Evolutionary conservation across 192 early-diverging fungal genomes (phyloP).

Genomic region (Obelidium mucronatum): DNA sequence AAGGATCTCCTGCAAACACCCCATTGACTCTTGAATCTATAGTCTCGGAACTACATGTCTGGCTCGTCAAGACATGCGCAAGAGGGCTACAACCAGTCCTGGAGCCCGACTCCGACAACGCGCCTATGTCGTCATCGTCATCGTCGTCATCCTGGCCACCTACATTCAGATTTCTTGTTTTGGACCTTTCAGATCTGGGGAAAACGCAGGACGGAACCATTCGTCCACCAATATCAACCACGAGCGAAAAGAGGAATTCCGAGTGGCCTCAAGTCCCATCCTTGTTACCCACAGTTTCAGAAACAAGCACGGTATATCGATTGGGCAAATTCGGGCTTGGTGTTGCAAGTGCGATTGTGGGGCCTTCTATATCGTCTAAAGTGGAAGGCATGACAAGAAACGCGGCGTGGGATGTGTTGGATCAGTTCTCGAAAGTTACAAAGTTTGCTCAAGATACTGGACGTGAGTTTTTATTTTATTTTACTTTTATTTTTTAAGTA

Average conservation of each 20-base stretch:
- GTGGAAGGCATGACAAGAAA: constrained; percentile 45
- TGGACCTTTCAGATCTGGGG: constrained; percentile 1
- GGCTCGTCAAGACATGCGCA: neutral
- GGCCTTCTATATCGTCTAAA: constrained; percentile 44
- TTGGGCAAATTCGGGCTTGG: constrained; percentile 50
- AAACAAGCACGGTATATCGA: constrained; percentile 40
- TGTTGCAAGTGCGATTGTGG: constrained; percentile 43
- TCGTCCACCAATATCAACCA: neutral
- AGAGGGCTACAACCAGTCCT: neutral
- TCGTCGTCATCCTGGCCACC: too few relatives aligned
- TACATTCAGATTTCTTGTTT: neutral
- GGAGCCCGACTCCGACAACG: neutral
- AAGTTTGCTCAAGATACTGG: constrained; percentile 51
- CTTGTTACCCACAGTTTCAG: too few relatives aligned
- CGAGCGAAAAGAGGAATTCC: neutral
- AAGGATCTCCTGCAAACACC: too few relatives aligned
- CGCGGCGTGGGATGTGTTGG: constrained; percentile 55
- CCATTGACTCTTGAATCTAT: neutral
- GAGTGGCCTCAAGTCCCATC: too few relatives aligned
- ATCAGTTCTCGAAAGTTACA: constrained; percentile 55
- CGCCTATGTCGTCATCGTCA: neutral
- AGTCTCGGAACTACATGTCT: constrained; percentile 18
- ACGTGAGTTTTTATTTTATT: constrained; percentile 14
- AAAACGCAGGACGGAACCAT: constrained; percentile 1
- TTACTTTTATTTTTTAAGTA: neutral